These are phyloP conservation scores for Cryptococcus maquisensis DNA, from an alignment of 1,284 basidiomycete species.

Conservation along the genomic window DNA sequence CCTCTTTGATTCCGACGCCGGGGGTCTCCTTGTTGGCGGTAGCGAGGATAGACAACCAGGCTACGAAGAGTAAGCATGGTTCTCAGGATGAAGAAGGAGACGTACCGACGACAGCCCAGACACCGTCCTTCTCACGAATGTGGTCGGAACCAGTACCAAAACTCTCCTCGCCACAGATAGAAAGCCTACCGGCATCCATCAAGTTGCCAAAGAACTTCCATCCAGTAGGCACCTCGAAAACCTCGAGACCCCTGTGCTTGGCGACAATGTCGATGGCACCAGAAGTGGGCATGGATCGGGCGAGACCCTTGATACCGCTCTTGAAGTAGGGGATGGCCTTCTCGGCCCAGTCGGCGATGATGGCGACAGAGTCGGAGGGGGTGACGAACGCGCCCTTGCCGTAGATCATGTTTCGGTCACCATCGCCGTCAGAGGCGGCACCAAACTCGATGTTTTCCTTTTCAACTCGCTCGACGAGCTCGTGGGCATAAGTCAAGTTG, in stretches of 20 bases:
- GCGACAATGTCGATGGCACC: constrained; percentile 97
- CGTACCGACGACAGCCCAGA: constrained; percentile 91
- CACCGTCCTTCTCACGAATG: constrained; percentile 97
- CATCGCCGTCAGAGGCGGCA: constrained; percentile 95
- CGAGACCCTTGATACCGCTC: constrained; percentile 87
- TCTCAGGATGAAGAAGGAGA: constrained; percentile 3
- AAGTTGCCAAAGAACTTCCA: constrained; percentile 99
- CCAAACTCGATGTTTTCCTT: constrained; percentile 83
- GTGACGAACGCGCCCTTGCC: constrained; percentile 97
- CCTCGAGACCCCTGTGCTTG: constrained; percentile 86
- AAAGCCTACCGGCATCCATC: constrained; percentile 96
- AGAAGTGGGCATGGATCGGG: constrained; percentile 93
- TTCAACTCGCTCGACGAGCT: constrained; percentile 89
- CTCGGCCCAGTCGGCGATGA: constrained; percentile 95
- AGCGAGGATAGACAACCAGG: constrained; percentile 96
- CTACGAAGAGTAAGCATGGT: constrained; percentile 49
- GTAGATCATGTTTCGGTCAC: constrained; percentile 99
- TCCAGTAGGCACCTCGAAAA: constrained; percentile 95
- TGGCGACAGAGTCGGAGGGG: constrained; percentile 93
- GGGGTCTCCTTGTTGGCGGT: constrained; percentile 79
- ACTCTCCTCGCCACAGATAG: constrained; percentile 97
- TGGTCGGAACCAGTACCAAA: constrained; percentile 99
- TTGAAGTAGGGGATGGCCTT: constrained; percentile 95
- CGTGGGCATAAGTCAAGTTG: constrained; percentile 95
- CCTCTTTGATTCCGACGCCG: constrained; percentile 79